These are phyloP conservation scores for Pinus tabuliformis DNA, from an alignment of 75 land plant genomes.

Conservation along the genomic window DNA sequence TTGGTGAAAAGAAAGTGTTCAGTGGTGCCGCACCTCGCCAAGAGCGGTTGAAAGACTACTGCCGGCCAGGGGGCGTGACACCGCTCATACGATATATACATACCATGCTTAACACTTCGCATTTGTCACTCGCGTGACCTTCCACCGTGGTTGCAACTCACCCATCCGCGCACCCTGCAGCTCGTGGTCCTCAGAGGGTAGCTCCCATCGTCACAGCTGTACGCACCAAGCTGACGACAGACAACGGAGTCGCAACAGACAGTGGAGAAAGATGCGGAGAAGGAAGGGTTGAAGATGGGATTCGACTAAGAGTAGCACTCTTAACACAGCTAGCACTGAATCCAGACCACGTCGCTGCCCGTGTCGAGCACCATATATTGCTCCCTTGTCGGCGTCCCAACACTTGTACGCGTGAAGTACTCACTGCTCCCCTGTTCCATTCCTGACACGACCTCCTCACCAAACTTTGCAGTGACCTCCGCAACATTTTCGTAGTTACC, in stretches of 20 bases:
- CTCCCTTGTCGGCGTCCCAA: slow-evolving; percentile 59
- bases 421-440: slow-evolving; percentile 68
- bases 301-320: slow-evolving; percentile 73
- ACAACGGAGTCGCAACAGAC: slow-evolving; percentile 46
- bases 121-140: too few species aligned
- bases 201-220: slow-evolving; percentile 30
- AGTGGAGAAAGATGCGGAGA: slow-evolving; percentile 56
- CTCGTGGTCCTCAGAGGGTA: too few species aligned
- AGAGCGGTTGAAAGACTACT: too few species aligned
- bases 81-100: too few species aligned
- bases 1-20: too few species aligned
- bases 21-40: too few species aligned
- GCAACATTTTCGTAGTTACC: neutral
- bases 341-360: slow-evolving; percentile 83
- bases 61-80: too few species aligned
- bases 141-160: too few species aligned
- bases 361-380: slow-evolving; percentile 74
- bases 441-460: slow-evolving; percentile 66
- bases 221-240: slow-evolving; percentile 44
- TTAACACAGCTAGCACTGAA: slow-evolving; percentile 80
- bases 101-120: too few species aligned
- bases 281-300: slow-evolving; percentile 76
- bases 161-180: too few species aligned
- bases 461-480: slow-evolving; percentile 29
- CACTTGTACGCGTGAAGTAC: slow-evolving; percentile 68